These are phyloP conservation scores for Erysimum cheiranthoides DNA, from an alignment of 345 rosid species.

Conservation along the genomic window DNA sequence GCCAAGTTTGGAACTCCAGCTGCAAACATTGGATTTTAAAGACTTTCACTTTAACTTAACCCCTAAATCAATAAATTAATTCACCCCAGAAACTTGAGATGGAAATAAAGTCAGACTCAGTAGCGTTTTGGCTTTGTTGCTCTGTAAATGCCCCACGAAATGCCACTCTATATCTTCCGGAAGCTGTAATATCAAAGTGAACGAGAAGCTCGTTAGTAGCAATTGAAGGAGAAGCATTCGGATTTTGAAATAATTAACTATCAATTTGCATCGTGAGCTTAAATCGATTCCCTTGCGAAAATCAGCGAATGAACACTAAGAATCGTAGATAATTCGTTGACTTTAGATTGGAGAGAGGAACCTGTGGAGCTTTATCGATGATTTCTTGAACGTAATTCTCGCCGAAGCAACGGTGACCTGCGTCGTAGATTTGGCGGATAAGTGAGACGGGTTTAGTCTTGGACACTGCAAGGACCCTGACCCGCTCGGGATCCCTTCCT, in stretches of 20 bases:
- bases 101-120: constrained; percentile 53
- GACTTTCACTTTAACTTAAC: constrained; percentile 19
- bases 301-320: too few species aligned
- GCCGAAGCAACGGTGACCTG: constrained; percentile 89
- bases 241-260: background rate
- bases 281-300: background rate
- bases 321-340: background rate
- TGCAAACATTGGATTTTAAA: constrained; percentile 47
- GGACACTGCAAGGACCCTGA: constrained; percentile 80
- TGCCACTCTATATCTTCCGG: constrained; percentile 93
- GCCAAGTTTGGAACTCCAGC: constrained; percentile 85
- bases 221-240: background rate
- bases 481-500: constrained; percentile 56
- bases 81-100: background rate
- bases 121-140: constrained; percentile 85
- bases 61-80: background rate
- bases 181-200: constrained; percentile 52
- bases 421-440: constrained; percentile 81
- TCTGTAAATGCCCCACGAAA: constrained; percentile 87
- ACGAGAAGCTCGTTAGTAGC: constrained; percentile 3
- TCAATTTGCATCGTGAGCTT: background rate
- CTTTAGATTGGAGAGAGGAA: constrained; percentile 14
- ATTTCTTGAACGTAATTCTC: constrained; percentile 92
- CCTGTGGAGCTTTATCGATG: constrained; percentile 90
- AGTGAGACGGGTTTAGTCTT: constrained; percentile 89